Conservation (phyloP, 257 asterid species). For the Asclepias syriaca region DNA sequence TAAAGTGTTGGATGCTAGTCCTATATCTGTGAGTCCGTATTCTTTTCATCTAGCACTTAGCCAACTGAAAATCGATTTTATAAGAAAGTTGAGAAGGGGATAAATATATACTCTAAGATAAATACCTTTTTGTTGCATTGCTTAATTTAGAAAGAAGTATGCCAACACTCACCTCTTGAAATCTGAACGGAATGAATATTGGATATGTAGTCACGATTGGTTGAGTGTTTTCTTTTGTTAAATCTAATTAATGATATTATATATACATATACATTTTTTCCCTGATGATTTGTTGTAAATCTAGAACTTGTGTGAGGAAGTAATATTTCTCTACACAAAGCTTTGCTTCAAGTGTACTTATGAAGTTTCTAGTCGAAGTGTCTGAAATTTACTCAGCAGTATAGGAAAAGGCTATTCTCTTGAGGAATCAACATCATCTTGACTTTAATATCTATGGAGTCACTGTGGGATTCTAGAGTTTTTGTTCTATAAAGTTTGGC, state of each 20-base stretch:
- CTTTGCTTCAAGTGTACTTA: background rate
- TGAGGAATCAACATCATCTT: background rate
- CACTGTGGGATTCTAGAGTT: background rate
- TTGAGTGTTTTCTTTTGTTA: background rate
- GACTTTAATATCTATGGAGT: background rate
- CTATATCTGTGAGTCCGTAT: slow-evolving; percentile 50
- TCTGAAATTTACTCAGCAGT: background rate
- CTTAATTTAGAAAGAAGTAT: background rate
- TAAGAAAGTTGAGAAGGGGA: slow-evolving; percentile 3
- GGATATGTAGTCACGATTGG: background rate
- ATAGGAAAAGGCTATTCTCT: background rate
- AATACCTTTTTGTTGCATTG: background rate
- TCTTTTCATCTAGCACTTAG: background rate
- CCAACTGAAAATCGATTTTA: background rate
- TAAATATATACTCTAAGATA: background rate
- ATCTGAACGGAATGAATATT: background rate
- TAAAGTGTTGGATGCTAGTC: slow-evolving; percentile 58
- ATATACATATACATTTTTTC: background rate
- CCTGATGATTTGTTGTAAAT: background rate
- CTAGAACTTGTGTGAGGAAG: background rate
- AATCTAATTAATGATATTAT: background rate
- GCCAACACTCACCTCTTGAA: background rate
- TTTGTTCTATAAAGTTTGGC: background rate
- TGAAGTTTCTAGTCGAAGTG: background rate
- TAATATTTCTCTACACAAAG: background rate